Evolutionary conservation across 2,329 filamentous ascomycete species (phyloP).

Genomic region (Pyrenophora seminiperda): DNA sequence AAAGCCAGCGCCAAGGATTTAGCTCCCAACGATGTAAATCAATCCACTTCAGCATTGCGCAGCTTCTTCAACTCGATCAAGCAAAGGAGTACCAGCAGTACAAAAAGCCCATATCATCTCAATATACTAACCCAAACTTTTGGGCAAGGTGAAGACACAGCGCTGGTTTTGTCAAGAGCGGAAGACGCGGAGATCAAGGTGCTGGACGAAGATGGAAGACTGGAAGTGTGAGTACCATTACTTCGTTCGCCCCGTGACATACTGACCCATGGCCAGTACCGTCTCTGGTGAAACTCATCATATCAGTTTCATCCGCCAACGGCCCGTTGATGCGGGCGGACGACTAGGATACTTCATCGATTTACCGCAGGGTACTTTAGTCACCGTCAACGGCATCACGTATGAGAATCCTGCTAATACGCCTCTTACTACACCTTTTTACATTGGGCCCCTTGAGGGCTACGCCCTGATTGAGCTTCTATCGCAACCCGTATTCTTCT

Average conservation of each 20-base stretch:
- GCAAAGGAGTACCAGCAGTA: not conserved
- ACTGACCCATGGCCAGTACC: slow-evolving; percentile 1
- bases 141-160: not conserved
- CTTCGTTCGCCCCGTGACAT: not conserved
- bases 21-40: not conserved
- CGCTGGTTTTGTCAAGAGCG: slow-evolving; percentile 9
- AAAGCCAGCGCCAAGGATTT: not conserved
- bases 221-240: slow-evolving; percentile 11
- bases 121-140: slow-evolving; percentile 1
- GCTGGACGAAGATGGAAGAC: slow-evolving; percentile 3
- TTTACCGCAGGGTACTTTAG: slow-evolving; percentile 7
- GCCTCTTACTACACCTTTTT: not conserved
- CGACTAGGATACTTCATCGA: slow-evolving; percentile 17
- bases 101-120: not conserved
- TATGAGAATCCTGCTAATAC: slow-evolving; percentile 13
- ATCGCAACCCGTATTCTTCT: slow-evolving; percentile 29
- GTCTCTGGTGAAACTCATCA: not conserved
- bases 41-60: slow-evolving; percentile 7
- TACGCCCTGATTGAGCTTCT: slow-evolving; percentile 31
- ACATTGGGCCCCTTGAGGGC: slow-evolving; percentile 24
- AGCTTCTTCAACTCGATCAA: slow-evolving; percentile 14
- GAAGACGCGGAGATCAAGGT: not conserved
- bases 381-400: slow-evolving; percentile 26
- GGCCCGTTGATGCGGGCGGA: not conserved
- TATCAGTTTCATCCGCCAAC: slow-evolving; percentile 6